Evolutionary conservation across 2,329 filamentous ascomycete species (phyloP).

Genomic region (Penicillium sp.): DNA sequence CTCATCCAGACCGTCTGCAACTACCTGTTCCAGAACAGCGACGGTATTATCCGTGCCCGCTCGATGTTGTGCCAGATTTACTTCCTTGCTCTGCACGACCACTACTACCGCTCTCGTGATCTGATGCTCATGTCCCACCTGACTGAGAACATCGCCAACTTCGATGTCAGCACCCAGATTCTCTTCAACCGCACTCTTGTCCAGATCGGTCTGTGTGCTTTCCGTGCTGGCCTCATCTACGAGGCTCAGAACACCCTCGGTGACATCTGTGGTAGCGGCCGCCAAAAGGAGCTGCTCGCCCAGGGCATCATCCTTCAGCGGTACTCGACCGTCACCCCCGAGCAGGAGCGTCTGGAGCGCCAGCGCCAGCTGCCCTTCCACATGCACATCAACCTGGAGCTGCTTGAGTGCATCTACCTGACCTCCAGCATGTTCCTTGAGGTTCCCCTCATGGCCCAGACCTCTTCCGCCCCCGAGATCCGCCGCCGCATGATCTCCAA

Average conservation of each 20-base stretch:
- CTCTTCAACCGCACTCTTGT: slow-evolving; percentile 98
- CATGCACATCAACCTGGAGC: slow-evolving; percentile 99
- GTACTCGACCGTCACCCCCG: slow-evolving; percentile 92
- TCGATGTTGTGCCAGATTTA: slow-evolving; percentile 99
- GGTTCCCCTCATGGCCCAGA: slow-evolving; percentile 94
- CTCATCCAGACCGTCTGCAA: slow-evolving; percentile 88
- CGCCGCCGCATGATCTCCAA: slow-evolving; percentile 99
- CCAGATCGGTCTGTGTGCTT: slow-evolving; percentile 96
- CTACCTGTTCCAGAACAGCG: slow-evolving; percentile 91
- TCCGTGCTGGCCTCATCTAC: slow-evolving; percentile 94
- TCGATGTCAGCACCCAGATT: slow-evolving; percentile 96
- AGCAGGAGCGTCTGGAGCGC: slow-evolving; percentile 95
- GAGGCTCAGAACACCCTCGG: slow-evolving; percentile 97
- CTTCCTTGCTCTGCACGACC: slow-evolving; percentile 94
- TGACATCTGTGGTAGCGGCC: slow-evolving; percentile 95
- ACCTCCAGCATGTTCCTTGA: slow-evolving; percentile 99
- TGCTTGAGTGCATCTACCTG: slow-evolving; percentile 96
- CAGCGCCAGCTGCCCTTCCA: slow-evolving; percentile 98
- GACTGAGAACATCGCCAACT: slow-evolving; percentile 94
- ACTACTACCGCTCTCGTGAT: slow-evolving; percentile 96
- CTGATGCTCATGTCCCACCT: slow-evolving; percentile 99
- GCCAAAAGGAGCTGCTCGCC: slow-evolving; percentile 95
- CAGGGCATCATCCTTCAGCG: slow-evolving; percentile 98
- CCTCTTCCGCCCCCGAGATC: slow-evolving; percentile 92
- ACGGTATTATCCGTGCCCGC: slow-evolving; percentile 91